Evolutionary conservation across 176 grass and related monocot genomes (phyloP).

Genomic region (Musa itinerans): DNA sequence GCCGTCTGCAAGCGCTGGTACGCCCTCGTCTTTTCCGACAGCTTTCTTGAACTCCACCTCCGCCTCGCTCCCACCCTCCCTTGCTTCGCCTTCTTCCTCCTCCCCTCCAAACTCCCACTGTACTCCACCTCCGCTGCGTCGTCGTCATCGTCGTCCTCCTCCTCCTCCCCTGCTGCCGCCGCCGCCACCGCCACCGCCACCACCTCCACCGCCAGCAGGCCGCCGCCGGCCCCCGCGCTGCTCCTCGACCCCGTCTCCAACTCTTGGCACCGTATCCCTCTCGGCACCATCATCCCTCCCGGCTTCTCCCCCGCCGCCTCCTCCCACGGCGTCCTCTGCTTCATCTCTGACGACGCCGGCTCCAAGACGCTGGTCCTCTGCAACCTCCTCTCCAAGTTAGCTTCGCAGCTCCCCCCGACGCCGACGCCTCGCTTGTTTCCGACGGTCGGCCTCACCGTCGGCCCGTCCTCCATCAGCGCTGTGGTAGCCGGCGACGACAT

Average conservation of each 20-base stretch:
- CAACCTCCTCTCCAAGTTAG: conserved; percentile 73
- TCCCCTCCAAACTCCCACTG: conserved; percentile 29
- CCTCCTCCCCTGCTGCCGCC: conserved; percentile 14
- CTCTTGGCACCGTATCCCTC: conserved; percentile 55
- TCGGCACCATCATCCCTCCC: conserved; percentile 14
- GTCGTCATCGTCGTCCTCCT: conserved; percentile 53
- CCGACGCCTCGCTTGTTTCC: conserved; percentile 68
- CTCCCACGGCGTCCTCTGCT: conserved; percentile 61
- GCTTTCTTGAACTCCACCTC: conserved; percentile 83
- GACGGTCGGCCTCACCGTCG: conserved; percentile 58
- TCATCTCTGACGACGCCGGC: conserved; percentile 57
- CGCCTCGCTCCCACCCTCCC: conserved; percentile 45
- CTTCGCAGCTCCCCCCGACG: conserved; percentile 47
- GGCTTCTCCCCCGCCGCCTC: conserved; percentile 55
- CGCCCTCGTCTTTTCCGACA: conserved; percentile 73
- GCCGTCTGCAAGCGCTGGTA: conserved; percentile 68
- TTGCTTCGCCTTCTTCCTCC: conserved; percentile 64
- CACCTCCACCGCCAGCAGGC: not conserved
- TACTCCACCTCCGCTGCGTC: conserved; percentile 12
- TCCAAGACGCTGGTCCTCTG: conserved; percentile 69
- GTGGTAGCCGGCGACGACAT: conserved; percentile 73
- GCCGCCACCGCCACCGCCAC: not conserved
- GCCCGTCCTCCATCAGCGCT: conserved; percentile 59
- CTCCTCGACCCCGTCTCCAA: conserved; percentile 38
- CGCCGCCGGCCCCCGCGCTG: not conserved